Evolutionary conservation across 495 filamentous ascomycete genomes (phyloP), one percentile per base, ranked within the genome.

Genomic region (Penicillium paradoxum): DNA sequence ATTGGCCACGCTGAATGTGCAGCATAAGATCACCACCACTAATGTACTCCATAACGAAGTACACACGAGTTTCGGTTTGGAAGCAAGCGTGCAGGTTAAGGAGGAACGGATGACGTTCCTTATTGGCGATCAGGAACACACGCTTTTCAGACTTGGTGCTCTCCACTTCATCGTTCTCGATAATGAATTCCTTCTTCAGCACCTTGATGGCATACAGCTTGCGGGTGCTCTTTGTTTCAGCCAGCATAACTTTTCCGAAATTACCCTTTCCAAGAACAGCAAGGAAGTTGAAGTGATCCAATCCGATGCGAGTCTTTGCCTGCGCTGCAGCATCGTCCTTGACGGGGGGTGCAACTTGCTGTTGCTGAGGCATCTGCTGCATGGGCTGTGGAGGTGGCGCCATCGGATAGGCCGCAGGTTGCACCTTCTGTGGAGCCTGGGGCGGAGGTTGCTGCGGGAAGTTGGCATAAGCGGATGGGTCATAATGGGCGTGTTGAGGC

Each of bases 31-130:
- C 93, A 68, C 93, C 93, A 74, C 93, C 93, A 63, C 91, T 96
- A 57, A 99, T 91, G 67, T 99, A 99, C 73, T 99, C 95, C 92
- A 97, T 97, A 59, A 99, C 93, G 64, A 99, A 99, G 75, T 99
- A 99, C 14, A 99, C 90, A 59, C 93, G 77, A 11, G 93, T 99
- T 70, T 99, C 93, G 0, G 93, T 99, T 73, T 99, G 93, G 82
- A 99, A 99, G 78, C 95, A 99, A 51, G 93, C 95, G 63, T 97
- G 92, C 39, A 99, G 75, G 64, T 88, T 97, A 33, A 95, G 82
- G 54, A 99, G 75, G 82, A 99, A 99, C 0, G 93, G 93, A 66
- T 99, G 93, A 3, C 90, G 87, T 63, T 97, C 93, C 69, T 96
- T 95, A 73, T 99, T 99, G 17, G 93, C 93, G 67, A 99, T 84